These are phyloP conservation scores for Plicaturopsis crispa DNA, from an alignment of 768 basidiomycete species.

Conservation along the genomic window DNA sequence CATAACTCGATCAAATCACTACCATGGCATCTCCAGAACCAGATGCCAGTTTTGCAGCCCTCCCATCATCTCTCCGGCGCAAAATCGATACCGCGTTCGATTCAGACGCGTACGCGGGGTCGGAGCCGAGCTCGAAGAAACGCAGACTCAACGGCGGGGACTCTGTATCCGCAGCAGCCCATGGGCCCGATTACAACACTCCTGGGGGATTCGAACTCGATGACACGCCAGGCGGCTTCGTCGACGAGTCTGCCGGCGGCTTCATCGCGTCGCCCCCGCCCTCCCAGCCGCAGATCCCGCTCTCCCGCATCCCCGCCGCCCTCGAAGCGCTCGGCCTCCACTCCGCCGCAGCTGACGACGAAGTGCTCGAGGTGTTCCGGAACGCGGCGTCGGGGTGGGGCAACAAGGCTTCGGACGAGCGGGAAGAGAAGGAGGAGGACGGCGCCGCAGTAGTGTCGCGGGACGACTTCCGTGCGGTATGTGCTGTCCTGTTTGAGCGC, in stretches of 20 bases:
- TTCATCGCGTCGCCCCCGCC: slow-evolving; percentile 10
- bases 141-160: too few species aligned
- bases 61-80: too few species aligned
- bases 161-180: too few species aligned
- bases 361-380: slow-evolving; percentile 62
- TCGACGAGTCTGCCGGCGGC: slow-evolving; percentile 6
- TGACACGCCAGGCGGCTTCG: slow-evolving; percentile 5
- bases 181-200: too few species aligned
- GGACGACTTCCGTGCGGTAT: slow-evolving; percentile 77
- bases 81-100: too few species aligned
- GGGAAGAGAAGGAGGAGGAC: slow-evolving; percentile 9
- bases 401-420: slow-evolving; percentile 15
- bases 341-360: slow-evolving; percentile 61
- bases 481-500: slow-evolving; percentile 61
- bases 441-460: slow-evolving; percentile 37
- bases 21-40: not conserved
- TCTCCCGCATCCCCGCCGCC: slow-evolving; percentile 53
- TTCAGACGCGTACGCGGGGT: too few species aligned
- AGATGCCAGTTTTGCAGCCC: not conserved
- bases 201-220: slow-evolving; percentile 28
- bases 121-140: too few species aligned
- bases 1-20: too few species aligned
- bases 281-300: slow-evolving; percentile 31
- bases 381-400: slow-evolving; percentile 75
- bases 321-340: slow-evolving; percentile 56